Evolutionary conservation across 306 rosid species (phyloP), one percentile per base, ranked within the genome.

Genomic region (Fagus sylvatica): DNA sequence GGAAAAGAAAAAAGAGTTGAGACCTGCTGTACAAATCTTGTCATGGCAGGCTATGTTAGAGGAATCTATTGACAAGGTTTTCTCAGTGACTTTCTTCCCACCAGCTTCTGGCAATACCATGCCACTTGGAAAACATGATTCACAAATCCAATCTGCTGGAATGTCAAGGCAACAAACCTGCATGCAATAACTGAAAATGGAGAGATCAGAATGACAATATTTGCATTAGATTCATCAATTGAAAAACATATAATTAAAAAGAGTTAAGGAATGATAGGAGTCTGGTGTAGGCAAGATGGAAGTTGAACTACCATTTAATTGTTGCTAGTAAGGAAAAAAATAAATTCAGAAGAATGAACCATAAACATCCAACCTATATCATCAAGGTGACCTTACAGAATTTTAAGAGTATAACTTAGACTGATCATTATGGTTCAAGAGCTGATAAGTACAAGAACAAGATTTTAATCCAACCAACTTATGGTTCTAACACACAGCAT

Each of bases 101-200:
- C 30, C 57, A 61, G 40, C 48, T 19, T 69, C 53, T 49, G 59
- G 66, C 32, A 75, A 74, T 51, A 57, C 66, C 49, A 37, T 3
- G 53, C 15, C 75, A 3, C 55, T 54, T 49, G 71, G 7, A 30
- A 55, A 9, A 74, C 98, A 93, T 56, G 81, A 13, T 33, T 85
- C 89, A 75, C 98, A 93, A n/a, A 77, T 9, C 97, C 97, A 93
- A 10, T 65, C 41, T 4, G 80, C 75, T 10, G 87, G 89, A 72
- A 81, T 28, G 15, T 32, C 77, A 7, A 1, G 1, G 5, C 9
- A 4, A 77, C 2, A 0, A 22, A 1, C 15, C 42, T 22, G 61
- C 89, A 88, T 88, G 85, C 96, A 93, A 71, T 90, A 91, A 72
- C 98, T 93, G 88, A 76, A 86, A 81, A 39, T 41, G 62, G 65